A percentile compares a stretch with the other conserved stretches of the same genome.
phyloP scores from a whole-genome alignment of 176 grass and related monocot genomes.

The barley (Hordeum vulgare) region DNA sequence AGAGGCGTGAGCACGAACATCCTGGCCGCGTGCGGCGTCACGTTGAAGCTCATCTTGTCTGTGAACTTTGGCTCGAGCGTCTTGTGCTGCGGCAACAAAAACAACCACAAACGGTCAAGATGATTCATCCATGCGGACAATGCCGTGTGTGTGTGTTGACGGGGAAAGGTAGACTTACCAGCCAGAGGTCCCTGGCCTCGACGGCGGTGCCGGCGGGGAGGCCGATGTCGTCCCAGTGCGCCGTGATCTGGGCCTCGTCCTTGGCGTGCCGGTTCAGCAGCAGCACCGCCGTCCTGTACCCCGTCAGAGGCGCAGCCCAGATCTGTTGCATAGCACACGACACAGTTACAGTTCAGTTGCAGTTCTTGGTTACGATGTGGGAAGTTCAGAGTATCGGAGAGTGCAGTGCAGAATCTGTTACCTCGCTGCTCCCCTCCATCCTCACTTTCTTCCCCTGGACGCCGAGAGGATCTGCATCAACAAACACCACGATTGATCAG shows the following conservation, averaged over 20 bases:
- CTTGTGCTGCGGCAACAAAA: neutral
- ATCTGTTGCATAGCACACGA: neutral
- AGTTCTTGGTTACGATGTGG: neutral
- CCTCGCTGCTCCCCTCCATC: conserved; percentile 78
- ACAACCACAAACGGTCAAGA: neutral
- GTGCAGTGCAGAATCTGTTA: neutral
- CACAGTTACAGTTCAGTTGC: neutral
- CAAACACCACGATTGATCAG: neutral
- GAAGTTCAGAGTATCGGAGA: neutral
- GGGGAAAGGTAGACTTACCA: conserved; percentile 27
- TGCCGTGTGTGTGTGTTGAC: neutral
- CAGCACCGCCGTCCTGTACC: conserved; percentile 47
- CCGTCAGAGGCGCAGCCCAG: conserved; percentile 61
- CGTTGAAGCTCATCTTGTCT: conserved; percentile 46
- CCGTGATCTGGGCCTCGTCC: conserved; percentile 34
- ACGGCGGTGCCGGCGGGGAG: conserved; percentile 52
- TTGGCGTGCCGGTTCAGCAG: conserved; percentile 43
- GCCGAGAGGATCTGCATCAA: conserved; percentile 49
- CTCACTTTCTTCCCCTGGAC: conserved; percentile 91
- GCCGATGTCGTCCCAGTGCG: conserved; percentile 68
- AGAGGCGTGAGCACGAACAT: conserved; percentile 66
- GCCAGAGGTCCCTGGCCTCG: conserved; percentile 66
- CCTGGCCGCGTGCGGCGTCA: conserved; percentile 51
- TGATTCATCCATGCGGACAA: neutral
- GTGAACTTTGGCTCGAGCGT: conserved; percentile 26